Evolutionary conservation across 2,329 filamentous ascomycete species (phyloP), one percentile per base, ranked within the genome.

Genomic region (Celoporthe dispersa): DNA sequence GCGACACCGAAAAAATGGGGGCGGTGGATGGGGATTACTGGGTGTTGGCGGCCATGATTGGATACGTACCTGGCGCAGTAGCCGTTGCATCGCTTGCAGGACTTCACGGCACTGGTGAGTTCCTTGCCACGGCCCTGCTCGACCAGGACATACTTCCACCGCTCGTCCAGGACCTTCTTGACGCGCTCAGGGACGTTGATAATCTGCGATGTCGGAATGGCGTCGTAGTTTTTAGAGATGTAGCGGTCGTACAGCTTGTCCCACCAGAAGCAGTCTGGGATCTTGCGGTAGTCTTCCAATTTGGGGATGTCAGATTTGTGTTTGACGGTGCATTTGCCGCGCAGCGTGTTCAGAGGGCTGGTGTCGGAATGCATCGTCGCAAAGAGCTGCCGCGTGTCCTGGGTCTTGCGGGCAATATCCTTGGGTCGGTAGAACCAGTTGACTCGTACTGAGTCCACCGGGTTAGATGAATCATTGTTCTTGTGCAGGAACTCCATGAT

Each of bases 401-500:
- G 91, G 75, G 93, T 91, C 82, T 94, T 96, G 75, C 94, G 93
- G 75, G 93, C 93, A 78, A 98, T 97, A 82, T 99, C 96, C 81
- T 96, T 94, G 69, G 96, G 95, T 55, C 96, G 90, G 80, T 98
- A 98, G 81, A 95, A 98, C 96, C 96, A 99, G 83, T 99, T 99
- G 78, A 98, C 92, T n/a, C 94, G 91, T 76, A 99, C 82, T 57
- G 93, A 90, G 78, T 98, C 95, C 73, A 99, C 90, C 0, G 92
- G 91, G 70, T 90, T 88, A 68, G 85, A 86, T 48, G 85, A 82
- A 79, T 94, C 88, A 77, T 95, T 94, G 76, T 94, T 90, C 77
- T 87, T 84, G 77, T 97, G 94, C 76, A 98, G 84, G 79, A 98
- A 98, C 80, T 99, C 95, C 96, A 99, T 99, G 80, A 99, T 96